Evolutionary conservation across 192 early-diverging fungal genomes (phyloP), one percentile per base, ranked within the genome.

Genomic region (Chytriomyces confervae): DNA sequence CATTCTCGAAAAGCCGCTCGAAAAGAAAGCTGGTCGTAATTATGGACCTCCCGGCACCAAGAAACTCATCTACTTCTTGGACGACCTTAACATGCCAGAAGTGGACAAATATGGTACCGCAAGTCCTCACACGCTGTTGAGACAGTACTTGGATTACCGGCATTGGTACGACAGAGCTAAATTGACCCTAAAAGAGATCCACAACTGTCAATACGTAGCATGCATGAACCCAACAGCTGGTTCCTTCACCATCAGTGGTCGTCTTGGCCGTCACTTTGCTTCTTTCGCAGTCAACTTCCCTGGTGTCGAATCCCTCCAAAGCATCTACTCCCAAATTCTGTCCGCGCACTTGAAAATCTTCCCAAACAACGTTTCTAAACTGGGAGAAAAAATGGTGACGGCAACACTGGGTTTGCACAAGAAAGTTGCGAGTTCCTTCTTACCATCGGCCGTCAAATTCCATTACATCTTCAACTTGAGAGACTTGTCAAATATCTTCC

Each of bases 181-280:
- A 75, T 76, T 91, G n/a, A 89, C 90, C 5, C 76, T 91, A 50
- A 91, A 91, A 63, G 90, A 91, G 76, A 91, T 91, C 62, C 89
- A 90, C 83, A 91, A 91, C 69, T 91, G 90, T 72, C 90, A 91
- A 68, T 79, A 79, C 45, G 78, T 91, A 2, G 90, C 90, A 0
- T 91, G 90, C 79, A 89, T 91, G 89, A 91, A 91, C 75, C 90
- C 90, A 46, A 91, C 89, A 4, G 90, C 89, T 36, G 90, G 90
- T 36, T 88, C 86, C 24, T 91, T 91, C 69, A 89, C 85, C 20
- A 90, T 91, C 16, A 83, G 67, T 51, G 86, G 79, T 27, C 82
- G 90, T 13, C 75, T 91, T 24, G 86, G 87, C 51, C 80, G 90
- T 23, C 90, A 91, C 71, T 91, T 91, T 84, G 90, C 90, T 7